Base-by-base conservation (phyloP, 2,329 filamentous ascomycete genomes). In the Sporothrix curviconia region DNA sequence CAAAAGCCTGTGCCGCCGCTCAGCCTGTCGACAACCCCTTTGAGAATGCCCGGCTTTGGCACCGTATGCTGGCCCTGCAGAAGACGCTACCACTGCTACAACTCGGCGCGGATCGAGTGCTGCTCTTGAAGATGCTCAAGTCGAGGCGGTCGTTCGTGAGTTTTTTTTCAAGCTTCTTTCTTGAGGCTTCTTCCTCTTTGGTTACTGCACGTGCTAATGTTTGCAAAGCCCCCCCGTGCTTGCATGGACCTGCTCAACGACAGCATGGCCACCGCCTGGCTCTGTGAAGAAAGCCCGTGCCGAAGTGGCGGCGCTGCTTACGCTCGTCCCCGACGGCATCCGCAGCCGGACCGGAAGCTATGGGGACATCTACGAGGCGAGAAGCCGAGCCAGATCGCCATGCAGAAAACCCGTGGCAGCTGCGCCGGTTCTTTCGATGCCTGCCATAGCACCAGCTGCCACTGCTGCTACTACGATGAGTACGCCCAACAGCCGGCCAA, bases 81-180 rank as follows among this genome's bases (percentile, higher is more conserved):
- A n/a, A 67, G 67, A 22, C 66, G 62, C 12, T 75, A 71, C 57
- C 70, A 73, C 52, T 75, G 73, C 64, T 76, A 76, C 64, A 74
- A 73, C 55, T 75, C 72, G 19, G 72, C 74, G 14, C 64, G 74
- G 36, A 75, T 76, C n/a, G 70, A 71, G 70, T 37, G 73, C 73
- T 1, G 74, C 74, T 2, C 65, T 76, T 19, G 70, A 72, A 43
- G 68, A 68, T n/a, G 68, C 68, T 9, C 64, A 68, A 9, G 63
- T 69, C 8, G 69, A 68, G 55, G 63, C 65, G 12, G 58, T 70
- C 46, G 66, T 72, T 51, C 72, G 73, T 76, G 64, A 64, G 72
- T 67, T 5, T 12, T 19, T n/a, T n/a, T n/a, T n/a, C n/a, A n/a
- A n/a, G n/a, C 12, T 22, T 17, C 28, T 28, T 3, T 42, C 22